Percentiles rank a stretch among this genome's conserved stretches.
These are phyloP conservation scores for Apiosordaria backusii DNA, from an alignment of 495 filamentous ascomycete species.

Conservation along the genomic window DNA sequence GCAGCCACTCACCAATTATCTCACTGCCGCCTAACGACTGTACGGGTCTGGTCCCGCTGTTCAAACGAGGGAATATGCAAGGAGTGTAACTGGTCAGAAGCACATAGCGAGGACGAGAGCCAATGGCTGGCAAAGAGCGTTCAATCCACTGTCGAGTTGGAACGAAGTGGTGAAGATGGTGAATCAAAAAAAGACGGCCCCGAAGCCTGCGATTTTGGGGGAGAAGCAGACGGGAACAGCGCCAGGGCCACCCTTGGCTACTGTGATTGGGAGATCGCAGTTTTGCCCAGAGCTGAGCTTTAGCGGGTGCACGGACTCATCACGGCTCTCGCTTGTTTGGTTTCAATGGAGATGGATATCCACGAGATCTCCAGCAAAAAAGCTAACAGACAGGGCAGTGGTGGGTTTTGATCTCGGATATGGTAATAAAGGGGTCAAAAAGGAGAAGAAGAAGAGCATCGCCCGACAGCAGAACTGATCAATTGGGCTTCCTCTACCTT, in stretches of 20 bases:
- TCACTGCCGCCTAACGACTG: conserved; percentile 17
- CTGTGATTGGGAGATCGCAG: background rate
- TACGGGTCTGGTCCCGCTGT: conserved; percentile 1
- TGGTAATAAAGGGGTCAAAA: background rate
- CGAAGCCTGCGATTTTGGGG: background rate
- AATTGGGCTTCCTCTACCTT: background rate
- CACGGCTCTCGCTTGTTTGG: background rate
- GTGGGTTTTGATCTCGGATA: background rate
- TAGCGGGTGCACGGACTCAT: conserved; percentile 2
- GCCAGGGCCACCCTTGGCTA: background rate
- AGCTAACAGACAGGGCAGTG: background rate
- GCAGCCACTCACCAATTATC: background rate
- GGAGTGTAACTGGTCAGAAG: conserved; percentile 7
- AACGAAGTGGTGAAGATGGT: conserved; percentile 5
- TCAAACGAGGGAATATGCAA: conserved; percentile 20
- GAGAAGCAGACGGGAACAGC: background rate
- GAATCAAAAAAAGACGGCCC: background rate
- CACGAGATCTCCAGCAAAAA: background rate
- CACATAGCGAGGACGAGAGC: conserved; percentile 11
- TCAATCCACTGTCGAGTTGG: conserved; percentile 21
- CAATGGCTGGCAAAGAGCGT: conserved; percentile 22
- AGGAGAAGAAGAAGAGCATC: background rate
- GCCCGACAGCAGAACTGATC: too few species aligned
- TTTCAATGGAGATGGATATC: conserved; percentile 5
- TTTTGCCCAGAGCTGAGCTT: conserved; percentile 3